Evolutionary conservation across 2,329 filamentous ascomycete species (phyloP), one percentile per base, ranked within the genome.

Genomic region (Sporothrix globosa): DNA sequence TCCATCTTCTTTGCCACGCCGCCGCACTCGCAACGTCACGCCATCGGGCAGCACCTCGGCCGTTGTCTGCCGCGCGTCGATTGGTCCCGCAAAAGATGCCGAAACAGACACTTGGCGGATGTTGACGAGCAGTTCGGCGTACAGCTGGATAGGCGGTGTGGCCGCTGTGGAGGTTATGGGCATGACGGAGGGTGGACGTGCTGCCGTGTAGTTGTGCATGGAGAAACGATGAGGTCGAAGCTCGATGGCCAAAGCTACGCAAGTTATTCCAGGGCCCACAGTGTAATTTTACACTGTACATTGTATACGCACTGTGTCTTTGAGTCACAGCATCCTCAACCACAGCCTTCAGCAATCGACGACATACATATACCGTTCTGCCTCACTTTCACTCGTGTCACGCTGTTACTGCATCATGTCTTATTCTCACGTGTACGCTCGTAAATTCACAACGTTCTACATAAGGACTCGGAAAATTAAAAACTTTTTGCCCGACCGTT

Each of bases 121-220:
- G 72, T 90, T 90, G 39, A 84, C 81, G 2, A 91, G 83, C 1
- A 90, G 82, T 79, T 91, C 89, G 5, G 88, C 88, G 76, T 91
- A 90, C 27, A 91, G 82, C 19, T 72, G 71, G 13, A 74, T 67
- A 7, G 48, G 52, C 2, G 52, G 13, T 30, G 48, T 44, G 19
- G 69, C 19, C 50, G n/a, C 19, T 44, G 44, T 58, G 54, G 34
- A 5, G 5, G 58, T 13, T 46, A 24, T 61, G 46, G 27, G n/a
- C 50, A 39, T 54, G 50, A 21, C 52, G 46, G 19, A 21, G 48
- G 17, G 48, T 9, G 19, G 2, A 19, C 19, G 48, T 9, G 48
- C 17, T 21, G 17, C 6, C 6, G 48, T 10, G 19, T 10, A 2
- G 48, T 21, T 50, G 21, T 34, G 30, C 13, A 41, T 14, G 48